A percentile compares a stretch with the other conserved stretches of the same genome.
Evolutionary conservation across 1,139 yeast genomes (phyloP).

Genomic region (Taiozyma sp.): DNA sequence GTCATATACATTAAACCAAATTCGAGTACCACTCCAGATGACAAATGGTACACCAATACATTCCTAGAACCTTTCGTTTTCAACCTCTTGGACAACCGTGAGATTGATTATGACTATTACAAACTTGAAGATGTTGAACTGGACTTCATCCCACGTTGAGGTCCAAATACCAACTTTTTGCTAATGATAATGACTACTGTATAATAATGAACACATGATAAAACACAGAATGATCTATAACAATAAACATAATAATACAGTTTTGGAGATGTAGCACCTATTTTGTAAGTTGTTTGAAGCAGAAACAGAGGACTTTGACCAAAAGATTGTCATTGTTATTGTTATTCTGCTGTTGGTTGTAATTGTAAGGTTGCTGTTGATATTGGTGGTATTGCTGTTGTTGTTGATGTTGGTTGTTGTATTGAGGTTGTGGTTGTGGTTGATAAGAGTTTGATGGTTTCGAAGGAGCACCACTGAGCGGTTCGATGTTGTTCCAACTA

Average conservation of each 20-base stretch:
- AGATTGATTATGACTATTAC: conserved; percentile 19
- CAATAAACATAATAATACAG: not conserved
- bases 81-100: conserved; percentile 8
- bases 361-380: conserved; percentile 24
- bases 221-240: not conserved
- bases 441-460: conserved; percentile 15
- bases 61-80: conserved; percentile 12
- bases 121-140: conserved; percentile 9
- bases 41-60: conserved; percentile 14
- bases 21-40: not conserved
- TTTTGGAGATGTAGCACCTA: not conserved
- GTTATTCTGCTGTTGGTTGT: conserved; percentile 24
- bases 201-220: not conserved
- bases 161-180: not conserved
- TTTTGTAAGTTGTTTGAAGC: conserved; percentile 22
- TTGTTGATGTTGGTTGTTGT: conserved; percentile 30
- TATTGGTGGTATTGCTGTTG: conserved; percentile 31
- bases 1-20: not conserved
- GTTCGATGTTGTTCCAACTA: conserved; percentile 40
- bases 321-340: conserved; percentile 15
- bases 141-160: conserved; percentile 1
- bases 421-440: conserved; percentile 28
- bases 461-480: conserved; percentile 15
- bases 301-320: conserved; percentile 24
- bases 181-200: not conserved